Evolutionary conservation across 2,329 filamentous ascomycete species (phyloP).

Genomic region (Fusarium sp.): DNA sequence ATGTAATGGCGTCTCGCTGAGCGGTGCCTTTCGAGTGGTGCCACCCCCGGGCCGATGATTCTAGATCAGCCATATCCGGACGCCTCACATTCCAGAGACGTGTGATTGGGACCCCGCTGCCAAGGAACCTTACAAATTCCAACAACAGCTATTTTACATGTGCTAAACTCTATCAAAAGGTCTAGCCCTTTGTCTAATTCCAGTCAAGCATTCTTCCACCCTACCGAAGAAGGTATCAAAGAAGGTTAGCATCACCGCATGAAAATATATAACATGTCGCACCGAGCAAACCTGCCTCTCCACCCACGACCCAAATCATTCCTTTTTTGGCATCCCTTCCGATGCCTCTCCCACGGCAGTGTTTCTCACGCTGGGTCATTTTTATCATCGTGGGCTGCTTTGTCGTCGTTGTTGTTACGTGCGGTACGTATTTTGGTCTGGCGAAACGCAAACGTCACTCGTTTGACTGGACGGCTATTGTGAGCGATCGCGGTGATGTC

Average conservation of each 20-base stretch:
- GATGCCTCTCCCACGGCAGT: constrained; percentile 24
- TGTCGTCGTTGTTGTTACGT: neutral
- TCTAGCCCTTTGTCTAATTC: neutral
- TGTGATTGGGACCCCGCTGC: neutral
- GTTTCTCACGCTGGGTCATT: constrained; percentile 13
- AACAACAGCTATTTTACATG: neutral
- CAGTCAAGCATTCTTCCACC: neutral
- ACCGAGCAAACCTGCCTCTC: neutral
- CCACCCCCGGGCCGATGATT: neutral
- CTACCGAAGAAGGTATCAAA: fast-evolving
- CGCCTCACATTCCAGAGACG: constrained; percentile 18
- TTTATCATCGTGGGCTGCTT: constrained; percentile 8
- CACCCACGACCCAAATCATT: neutral
- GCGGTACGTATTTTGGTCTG: constrained; percentile 22
- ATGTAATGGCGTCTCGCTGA: neutral
- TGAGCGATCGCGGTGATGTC: constrained; percentile 19
- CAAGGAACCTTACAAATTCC: neutral
- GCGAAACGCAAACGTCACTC: neutral
- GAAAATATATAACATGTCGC: constrained; percentile 9
- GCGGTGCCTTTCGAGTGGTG: neutral
- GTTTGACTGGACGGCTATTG: constrained; percentile 31
- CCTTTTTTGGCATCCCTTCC: neutral
- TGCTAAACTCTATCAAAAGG: neutral
- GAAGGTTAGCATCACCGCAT: too few relatives aligned
- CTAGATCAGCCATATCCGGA: constrained; percentile 19